These are phyloP conservation scores for Solanum paucissectum DNA, from an alignment of 257 asterid genomes.

Conservation along the genomic window DNA sequence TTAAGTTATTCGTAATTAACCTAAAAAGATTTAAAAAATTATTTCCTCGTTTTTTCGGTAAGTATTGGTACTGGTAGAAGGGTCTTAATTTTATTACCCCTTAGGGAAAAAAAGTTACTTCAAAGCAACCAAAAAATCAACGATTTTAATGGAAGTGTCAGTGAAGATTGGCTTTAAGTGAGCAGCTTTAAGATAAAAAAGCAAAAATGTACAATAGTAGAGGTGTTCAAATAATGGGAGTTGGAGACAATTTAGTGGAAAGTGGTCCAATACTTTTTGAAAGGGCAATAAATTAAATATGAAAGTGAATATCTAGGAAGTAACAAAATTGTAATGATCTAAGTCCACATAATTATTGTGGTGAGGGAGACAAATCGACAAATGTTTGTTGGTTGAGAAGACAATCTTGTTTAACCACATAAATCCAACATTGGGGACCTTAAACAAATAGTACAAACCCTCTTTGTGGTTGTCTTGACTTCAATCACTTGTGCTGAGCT, in stretches of 20 bases:
- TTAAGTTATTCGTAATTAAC: no score
- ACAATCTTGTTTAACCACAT: constrained; percentile 13
- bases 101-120: not conserved
- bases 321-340: not conserved
- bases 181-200: not conserved
- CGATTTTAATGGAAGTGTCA: not conserved
- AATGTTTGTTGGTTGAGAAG: constrained; percentile 19
- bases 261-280: constrained; percentile 23
- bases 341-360: constrained; percentile 28
- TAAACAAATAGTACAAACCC: not conserved
- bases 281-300: not conserved
- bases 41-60: not conserved
- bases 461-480: not conserved
- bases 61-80: not conserved
- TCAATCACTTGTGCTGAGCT: constrained; percentile 7
- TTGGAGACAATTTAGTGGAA: not conserved
- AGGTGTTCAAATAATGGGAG: not conserved
- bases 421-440: constrained; percentile 5
- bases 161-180: not conserved
- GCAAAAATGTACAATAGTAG: not conserved
- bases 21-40: not conserved
- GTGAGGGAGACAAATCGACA: constrained; percentile 23
- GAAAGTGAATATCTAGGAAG: not conserved
- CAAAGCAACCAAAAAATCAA: not conserved
- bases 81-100: not conserved